phyloP scores from a whole-genome alignment of 192 early-diverging fungal species.

The Coemansia sp. region DNA sequence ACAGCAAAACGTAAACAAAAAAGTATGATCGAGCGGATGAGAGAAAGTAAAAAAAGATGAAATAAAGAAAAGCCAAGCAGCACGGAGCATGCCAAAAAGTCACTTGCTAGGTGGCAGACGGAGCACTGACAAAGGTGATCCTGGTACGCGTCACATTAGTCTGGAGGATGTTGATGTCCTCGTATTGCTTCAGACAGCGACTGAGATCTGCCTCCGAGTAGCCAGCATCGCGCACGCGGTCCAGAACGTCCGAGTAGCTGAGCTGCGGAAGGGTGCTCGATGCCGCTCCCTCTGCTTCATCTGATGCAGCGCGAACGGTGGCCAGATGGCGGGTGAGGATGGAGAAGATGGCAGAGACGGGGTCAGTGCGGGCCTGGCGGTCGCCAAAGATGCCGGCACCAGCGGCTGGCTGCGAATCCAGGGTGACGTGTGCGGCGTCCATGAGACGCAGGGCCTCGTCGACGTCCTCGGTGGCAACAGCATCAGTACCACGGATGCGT shows the following conservation, averaged over 20 bases:
- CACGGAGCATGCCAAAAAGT: background rate
- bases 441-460: constrained; percentile 86
- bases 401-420: constrained; percentile 56
- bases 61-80: background rate
- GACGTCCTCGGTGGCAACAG: constrained; percentile 72
- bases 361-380: constrained; percentile 41
- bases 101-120: constrained; percentile 3
- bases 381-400: constrained; percentile 30
- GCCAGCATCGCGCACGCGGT: constrained; percentile 72
- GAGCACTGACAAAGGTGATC: constrained; percentile 50
- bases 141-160: constrained; percentile 61
- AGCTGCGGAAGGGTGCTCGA: constrained; percentile 49
- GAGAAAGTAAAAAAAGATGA: background rate
- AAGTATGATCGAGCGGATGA: background rate
- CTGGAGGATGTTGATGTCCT: constrained; percentile 73
- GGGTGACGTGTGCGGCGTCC: constrained; percentile 87
- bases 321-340: constrained; percentile 75
- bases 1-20: background rate
- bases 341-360: constrained; percentile 70
- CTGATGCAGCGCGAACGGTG: constrained; percentile 55
- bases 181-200: constrained; percentile 71
- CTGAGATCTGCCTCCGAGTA: constrained; percentile 76
- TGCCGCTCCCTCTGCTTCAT: constrained; percentile 28
- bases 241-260: constrained; percentile 64
- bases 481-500: constrained; percentile 69